phyloP scores from a whole-genome alignment of 1,284 basidiomycete species.

The Marasmius tenuissimus region DNA sequence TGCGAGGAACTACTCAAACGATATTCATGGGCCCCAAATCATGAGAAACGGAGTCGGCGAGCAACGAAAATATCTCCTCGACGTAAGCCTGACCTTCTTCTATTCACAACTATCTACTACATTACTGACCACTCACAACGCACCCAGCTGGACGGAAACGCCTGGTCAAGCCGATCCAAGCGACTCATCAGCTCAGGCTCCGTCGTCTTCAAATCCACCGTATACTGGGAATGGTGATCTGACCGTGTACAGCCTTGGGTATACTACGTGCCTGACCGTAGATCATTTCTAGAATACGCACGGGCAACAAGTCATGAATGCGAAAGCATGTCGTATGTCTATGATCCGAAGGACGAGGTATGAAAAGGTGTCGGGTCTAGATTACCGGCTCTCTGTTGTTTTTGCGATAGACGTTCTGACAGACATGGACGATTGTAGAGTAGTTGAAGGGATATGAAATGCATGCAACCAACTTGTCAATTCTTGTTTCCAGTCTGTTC shows the following conservation, averaged over 20 bases:
- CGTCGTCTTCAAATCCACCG: conserved; percentile 62
- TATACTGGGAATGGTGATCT: conserved; percentile 58
- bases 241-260: conserved; percentile 56
- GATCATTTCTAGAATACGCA: neutral
- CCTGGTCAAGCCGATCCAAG: conserved; percentile 71
- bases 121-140: neutral
- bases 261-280: conserved; percentile 58
- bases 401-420: too few relatives aligned
- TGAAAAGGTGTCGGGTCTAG: neutral
- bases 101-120: too few relatives aligned
- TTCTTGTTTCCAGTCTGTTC: too few relatives aligned
- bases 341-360: neutral
- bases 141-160: conserved; percentile 60
- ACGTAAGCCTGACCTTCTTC: conserved; percentile 19
- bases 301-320: neutral
- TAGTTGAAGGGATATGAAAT: too few relatives aligned
- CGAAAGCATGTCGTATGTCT: neutral
- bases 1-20: neutral
- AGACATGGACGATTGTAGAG: too few relatives aligned
- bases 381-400: too few relatives aligned
- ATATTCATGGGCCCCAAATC: neutral
- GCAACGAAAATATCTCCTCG: neutral
- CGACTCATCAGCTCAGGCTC: conserved; percentile 62
- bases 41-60: neutral
- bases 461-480: too few relatives aligned